phyloP scores from a whole-genome alignment of 139 green algal species.

The Chlamydomonas sp. region DNA sequence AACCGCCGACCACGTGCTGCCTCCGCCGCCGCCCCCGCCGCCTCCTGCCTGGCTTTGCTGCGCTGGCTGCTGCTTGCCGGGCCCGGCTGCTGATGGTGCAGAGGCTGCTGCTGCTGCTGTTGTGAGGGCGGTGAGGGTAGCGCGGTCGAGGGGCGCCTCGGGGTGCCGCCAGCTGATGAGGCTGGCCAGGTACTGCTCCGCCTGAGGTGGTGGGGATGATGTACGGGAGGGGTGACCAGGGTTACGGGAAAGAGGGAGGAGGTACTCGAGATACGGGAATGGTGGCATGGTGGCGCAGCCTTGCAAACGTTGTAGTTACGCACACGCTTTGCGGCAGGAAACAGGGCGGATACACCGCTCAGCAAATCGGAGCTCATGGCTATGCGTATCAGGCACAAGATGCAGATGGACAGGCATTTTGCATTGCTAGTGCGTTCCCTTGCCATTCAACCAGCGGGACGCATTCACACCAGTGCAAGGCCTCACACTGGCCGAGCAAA shows the following conservation, averaged over 20 bases:
- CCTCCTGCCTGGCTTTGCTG: not conserved
- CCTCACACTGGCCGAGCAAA: no score
- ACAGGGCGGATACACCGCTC: not conserved
- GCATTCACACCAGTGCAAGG: no score
- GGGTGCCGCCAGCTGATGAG: constrained; percentile 66
- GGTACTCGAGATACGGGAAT: not conserved
- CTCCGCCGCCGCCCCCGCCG: not conserved
- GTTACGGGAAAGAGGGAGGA: not conserved
- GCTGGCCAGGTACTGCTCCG: constrained; percentile 48
- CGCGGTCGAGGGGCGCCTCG: constrained; percentile 2
- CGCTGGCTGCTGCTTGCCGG: not conserved
- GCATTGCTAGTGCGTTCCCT: no score
- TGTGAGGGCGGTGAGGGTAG: not conserved
- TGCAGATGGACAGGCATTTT: no score
- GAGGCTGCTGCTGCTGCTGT: not conserved
- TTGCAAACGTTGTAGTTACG: not conserved
- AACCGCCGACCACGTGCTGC: not conserved
- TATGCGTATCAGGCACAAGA: not conserved
- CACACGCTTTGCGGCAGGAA: not conserved
- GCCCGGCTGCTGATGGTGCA: not conserved
- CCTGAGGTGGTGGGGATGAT: not conserved
- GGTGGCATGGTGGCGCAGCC: not conserved
- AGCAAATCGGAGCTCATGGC: not conserved
- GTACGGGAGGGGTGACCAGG: not conserved
- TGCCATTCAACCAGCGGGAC: no score